Conservation (phyloP, 139 green algal genomes). For the Closterium sp. region DNA sequence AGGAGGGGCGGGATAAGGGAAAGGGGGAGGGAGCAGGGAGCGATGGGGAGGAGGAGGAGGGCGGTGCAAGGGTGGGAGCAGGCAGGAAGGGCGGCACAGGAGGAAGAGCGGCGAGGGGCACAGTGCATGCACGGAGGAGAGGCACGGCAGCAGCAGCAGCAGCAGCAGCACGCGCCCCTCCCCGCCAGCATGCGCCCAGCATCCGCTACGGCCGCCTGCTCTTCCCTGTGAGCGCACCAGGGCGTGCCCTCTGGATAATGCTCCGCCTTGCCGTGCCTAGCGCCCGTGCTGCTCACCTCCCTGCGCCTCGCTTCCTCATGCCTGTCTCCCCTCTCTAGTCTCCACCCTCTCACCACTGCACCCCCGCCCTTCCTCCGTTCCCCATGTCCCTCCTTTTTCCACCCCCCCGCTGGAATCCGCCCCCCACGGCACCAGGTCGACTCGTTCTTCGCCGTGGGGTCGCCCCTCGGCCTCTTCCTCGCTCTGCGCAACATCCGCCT, state of each 20-base stretch:
- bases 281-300: not conserved
- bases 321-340: not conserved
- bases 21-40: not conserved
- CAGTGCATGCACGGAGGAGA: not conserved
- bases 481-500: slow-evolving; percentile 59
- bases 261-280: too few species aligned
- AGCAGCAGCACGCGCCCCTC: not conserved
- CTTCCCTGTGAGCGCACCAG: slow-evolving; percentile 9
- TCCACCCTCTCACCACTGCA: not conserved
- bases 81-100: not conserved
- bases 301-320: not conserved
- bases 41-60: too few species aligned
- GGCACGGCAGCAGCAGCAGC: not conserved
- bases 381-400: too few species aligned
- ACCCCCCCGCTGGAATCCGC: too few species aligned
- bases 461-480: slow-evolving; percentile 72
- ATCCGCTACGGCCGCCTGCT: slow-evolving; percentile 4
- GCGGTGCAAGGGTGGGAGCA: not conserved
- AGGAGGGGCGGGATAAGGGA: not conserved
- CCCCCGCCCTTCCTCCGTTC: too few species aligned
- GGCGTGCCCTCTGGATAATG: too few species aligned
- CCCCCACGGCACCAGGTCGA: slow-evolving; percentile 60
- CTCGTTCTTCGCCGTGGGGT: slow-evolving; percentile 67
- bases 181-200: slow-evolving; percentile 2
- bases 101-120: not conserved